Percentiles rank a stretch among this genome's conserved stretches.
These are phyloP conservation scores for Coleophoma cylindrospora DNA, from an alignment of 2,329 filamentous ascomycete genomes.

Conservation along the genomic window DNA sequence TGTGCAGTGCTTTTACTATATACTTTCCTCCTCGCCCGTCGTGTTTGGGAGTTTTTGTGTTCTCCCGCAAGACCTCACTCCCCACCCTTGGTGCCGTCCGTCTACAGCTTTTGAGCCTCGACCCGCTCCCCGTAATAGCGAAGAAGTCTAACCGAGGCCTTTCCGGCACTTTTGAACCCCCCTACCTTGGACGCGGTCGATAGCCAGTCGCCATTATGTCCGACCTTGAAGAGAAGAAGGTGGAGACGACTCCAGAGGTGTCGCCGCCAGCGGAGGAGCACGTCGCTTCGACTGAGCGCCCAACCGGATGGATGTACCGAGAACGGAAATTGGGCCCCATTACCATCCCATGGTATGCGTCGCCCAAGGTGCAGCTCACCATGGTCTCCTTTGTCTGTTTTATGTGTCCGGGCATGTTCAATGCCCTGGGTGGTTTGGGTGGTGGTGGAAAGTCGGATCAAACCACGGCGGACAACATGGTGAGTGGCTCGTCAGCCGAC, in stretches of 20 bases:
- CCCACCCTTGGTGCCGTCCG: no score
- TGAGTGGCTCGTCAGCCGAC: conserved; percentile 8
- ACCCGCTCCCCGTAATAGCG: no score
- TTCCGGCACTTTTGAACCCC: not conserved
- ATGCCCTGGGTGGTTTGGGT: conserved; percentile 60
- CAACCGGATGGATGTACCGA: conserved; percentile 64
- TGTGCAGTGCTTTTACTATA: no score
- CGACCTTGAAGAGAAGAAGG: not conserved
- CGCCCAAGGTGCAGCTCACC: conserved; percentile 65
- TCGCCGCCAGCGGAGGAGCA: conserved; percentile 24
- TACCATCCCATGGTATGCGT: conserved; percentile 64
- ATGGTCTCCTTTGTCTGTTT: conserved; percentile 70
- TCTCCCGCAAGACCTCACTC: no score
- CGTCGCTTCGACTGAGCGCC: conserved; percentile 25
- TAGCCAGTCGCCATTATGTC: not conserved
- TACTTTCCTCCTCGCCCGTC: no score
- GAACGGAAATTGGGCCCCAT: conserved; percentile 47
- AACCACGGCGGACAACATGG: conserved; percentile 42
- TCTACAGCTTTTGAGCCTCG: no score
- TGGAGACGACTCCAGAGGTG: not conserved
- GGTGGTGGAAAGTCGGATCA: conserved; percentile 55
- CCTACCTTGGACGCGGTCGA: not conserved
- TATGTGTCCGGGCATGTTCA: conserved; percentile 70
- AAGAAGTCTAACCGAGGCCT: not conserved
- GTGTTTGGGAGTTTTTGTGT: no score